A percentile compares a stretch with the other conserved stretches of the same genome.
These are phyloP conservation scores for Tetracladium setigerum DNA, from an alignment of 495 filamentous ascomycete genomes.

Conservation along the genomic window DNA sequence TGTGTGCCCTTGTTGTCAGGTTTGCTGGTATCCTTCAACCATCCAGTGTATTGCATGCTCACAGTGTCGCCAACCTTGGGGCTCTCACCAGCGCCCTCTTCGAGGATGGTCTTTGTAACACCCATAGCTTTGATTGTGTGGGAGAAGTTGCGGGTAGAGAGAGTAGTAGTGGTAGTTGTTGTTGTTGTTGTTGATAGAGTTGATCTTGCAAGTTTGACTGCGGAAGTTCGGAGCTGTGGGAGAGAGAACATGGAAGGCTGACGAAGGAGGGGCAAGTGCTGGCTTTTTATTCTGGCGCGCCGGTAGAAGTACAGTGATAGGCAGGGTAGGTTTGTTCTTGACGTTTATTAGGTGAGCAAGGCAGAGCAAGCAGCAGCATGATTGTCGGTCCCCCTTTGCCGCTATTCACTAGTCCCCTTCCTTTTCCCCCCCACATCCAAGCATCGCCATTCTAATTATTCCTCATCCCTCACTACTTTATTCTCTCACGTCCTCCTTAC, in stretches of 20 bases:
- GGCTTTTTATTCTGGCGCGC: too few species aligned
- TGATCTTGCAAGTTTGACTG: neutral
- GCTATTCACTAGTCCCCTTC: too few species aligned
- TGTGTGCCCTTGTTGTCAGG: constrained; percentile 38
- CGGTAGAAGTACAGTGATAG: too few species aligned
- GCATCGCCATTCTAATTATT: too few species aligned
- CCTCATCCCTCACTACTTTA: too few species aligned
- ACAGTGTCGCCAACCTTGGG: constrained; percentile 59
- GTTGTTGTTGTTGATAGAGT: constrained; percentile 1
- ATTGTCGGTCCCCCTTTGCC: too few species aligned
- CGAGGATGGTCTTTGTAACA: constrained; percentile 36
- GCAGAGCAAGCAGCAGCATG: too few species aligned
- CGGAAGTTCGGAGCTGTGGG: neutral
- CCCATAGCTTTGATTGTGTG: constrained; percentile 33
- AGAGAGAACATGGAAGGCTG: constrained; percentile 1
- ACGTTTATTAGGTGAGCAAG: too few species aligned
- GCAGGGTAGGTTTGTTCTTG: too few species aligned
- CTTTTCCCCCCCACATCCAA: too few species aligned
- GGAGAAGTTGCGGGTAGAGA: constrained; percentile 15
- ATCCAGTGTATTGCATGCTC: constrained; percentile 78
- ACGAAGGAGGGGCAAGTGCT: neutral
- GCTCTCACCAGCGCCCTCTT: constrained; percentile 38
- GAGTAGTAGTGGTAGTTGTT: neutral
- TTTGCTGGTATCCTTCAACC: constrained; percentile 56
- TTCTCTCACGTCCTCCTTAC: too few species aligned